phyloP scores from a whole-genome alignment of 176 grass and related monocot species.

The Neostapfia colusana region DNA sequence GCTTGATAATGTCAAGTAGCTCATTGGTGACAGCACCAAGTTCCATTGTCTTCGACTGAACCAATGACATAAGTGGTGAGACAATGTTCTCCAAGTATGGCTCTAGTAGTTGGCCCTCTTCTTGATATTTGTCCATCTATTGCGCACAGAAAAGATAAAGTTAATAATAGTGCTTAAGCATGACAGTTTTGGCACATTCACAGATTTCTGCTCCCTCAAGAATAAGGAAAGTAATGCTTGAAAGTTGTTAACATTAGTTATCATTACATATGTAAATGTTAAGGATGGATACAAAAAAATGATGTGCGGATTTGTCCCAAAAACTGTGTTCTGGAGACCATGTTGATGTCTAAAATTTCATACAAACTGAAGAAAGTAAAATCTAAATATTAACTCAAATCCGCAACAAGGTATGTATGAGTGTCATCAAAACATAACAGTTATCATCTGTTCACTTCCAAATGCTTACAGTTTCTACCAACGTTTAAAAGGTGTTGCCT shows the following conservation, averaged over 20 bases:
- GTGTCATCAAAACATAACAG: background rate
- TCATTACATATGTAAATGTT: background rate
- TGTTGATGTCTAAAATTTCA: background rate
- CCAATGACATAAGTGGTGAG: constrained; percentile 70
- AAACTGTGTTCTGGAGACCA: background rate
- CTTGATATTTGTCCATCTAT: constrained; percentile 99
- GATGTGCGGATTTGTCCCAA: background rate
- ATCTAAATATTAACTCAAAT: background rate
- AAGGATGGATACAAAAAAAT: background rate
- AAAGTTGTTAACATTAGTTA: background rate
- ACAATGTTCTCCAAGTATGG: constrained; percentile 82
- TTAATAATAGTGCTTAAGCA: constrained; percentile 21
- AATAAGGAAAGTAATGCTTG: background rate
- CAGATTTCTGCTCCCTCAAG: constrained; percentile 7
- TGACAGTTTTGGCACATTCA: constrained; percentile 21
- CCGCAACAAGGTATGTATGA: background rate
- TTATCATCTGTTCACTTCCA: background rate
- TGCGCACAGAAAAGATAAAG: background rate
- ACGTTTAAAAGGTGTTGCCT: too few relatives aligned
- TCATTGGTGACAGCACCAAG: constrained; percentile 46
- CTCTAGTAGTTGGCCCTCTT: constrained; percentile 93
- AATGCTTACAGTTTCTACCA: background rate
- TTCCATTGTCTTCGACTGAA: constrained; percentile 68
- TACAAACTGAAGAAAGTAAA: background rate
- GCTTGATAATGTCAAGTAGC: constrained; percentile 70